Base-by-base conservation (phyloP, 805 yeast genomes). In the Torulaspora quercuum region DNA sequence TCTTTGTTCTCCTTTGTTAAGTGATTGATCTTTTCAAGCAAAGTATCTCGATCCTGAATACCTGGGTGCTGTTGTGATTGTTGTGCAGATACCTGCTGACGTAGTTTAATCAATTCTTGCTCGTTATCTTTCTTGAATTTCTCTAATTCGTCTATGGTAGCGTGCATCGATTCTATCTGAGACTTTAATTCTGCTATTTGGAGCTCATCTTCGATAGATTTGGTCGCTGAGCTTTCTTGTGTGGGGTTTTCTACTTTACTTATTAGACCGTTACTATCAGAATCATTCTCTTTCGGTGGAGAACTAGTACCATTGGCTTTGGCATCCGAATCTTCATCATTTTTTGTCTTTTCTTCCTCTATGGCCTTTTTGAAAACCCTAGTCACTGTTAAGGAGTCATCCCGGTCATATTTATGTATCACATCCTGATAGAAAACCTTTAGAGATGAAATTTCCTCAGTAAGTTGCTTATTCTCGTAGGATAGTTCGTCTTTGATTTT, bases 361-460 rank as follows among this genome's bases (percentile, higher is more conserved):
- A 13, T 21, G 10, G 22, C 46, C 29, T 47, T 47, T 19, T 56
- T 49, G 32, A 57, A 59, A 3, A 60, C 57, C 34, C 66, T 50
- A 17, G 52, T 48, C 9, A 60, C 47, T 0, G 59, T 57, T n/a
- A 40, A 37, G 10, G 64, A 59, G 17, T 55, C 59, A 13, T 55
- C 52, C 35, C 66, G 50, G 33, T 61, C 63, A 28, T 52, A 52
- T 18, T 50, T 49, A n/a, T 50, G 56, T 9, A 60, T 35, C 20
- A 57, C 33, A 1, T 37, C 41, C 37, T 55, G 53, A 40, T 61
- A 61, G 38, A 47, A 55, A 3, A 30, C 29, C 35, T 51, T 52
- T 6, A 55, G 25, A 4, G 52, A 41, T 3, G 40, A 35, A 3
- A 58, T 23, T 38, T 59, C 56, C 15, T 55, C 43, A 3, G 29